Evolutionary conservation across 2,329 filamentous ascomycete species (phyloP).

Genomic region (Orbilia oligospora): DNA sequence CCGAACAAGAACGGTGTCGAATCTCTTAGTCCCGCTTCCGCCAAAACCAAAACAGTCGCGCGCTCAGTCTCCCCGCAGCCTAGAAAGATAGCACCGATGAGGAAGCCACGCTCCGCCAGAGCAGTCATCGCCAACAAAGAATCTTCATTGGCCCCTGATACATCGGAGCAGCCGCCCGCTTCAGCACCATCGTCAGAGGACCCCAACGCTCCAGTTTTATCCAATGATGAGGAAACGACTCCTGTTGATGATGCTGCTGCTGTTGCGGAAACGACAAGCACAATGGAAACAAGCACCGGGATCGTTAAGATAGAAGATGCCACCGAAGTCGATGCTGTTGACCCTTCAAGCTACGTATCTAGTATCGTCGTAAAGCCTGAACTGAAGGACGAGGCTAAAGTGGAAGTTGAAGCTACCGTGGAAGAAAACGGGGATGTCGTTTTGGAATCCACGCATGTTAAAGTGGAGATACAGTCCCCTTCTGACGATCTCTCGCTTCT

Average conservation of each 20-base stretch:
- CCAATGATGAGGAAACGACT: conserved; percentile 65
- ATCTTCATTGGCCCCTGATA: conserved; percentile 37
- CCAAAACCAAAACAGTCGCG: conserved; percentile 70
- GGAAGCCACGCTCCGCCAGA: conserved; percentile 66
- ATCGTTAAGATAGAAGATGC: conserved; percentile 63
- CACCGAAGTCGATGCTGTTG: conserved; percentile 61
- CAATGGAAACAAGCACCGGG: conserved; percentile 32
- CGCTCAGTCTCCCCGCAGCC: conserved; percentile 73
- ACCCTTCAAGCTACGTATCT: conserved; percentile 8
- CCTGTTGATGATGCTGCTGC: no score
- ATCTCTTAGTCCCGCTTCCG: conserved; percentile 63
- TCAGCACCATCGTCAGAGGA: conserved; percentile 72
- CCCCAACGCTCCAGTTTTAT: conserved; percentile 69
- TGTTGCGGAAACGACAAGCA: conserved; percentile 63
- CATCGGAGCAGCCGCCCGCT: conserved; percentile 64
- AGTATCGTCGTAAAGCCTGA: conserved; percentile 68
- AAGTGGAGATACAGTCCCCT: conserved; percentile 79
- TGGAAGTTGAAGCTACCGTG: conserved; percentile 62
- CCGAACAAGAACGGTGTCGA: conserved; percentile 62
- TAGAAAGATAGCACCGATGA: conserved; percentile 71
- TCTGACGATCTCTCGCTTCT: conserved; percentile 74
- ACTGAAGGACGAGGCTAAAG: conserved; percentile 68
- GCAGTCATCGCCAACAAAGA: conserved; percentile 69
- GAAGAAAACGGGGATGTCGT: conserved; percentile 69
- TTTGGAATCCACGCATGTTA: conserved; percentile 79